A percentile compares a stretch with the other conserved stretches of the same genome.
These are phyloP conservation scores for Aspergillus udagawae DNA, from an alignment of 2,329 filamentous ascomycete genomes.

Conservation along the genomic window DNA sequence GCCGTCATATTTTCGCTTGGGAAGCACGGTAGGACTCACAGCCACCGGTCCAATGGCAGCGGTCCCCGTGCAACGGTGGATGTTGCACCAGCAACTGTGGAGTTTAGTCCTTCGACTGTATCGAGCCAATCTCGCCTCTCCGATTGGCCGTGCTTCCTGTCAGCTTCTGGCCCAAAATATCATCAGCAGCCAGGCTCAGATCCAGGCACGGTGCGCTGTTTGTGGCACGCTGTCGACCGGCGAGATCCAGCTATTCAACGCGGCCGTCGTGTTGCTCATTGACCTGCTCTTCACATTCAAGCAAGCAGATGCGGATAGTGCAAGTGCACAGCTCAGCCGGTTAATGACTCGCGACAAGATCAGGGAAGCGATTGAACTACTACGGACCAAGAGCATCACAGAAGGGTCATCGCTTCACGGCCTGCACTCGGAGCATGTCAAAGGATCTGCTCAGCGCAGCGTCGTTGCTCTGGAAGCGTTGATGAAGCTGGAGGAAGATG, in stretches of 20 bases:
- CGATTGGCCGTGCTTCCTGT: slow-evolving; percentile 2
- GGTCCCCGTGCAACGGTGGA: slow-evolving; percentile 13
- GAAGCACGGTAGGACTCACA: slow-evolving; percentile 9
- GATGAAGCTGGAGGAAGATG: background rate
- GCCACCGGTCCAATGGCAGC: slow-evolving; percentile 11
- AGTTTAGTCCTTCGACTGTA: slow-evolving; percentile 13
- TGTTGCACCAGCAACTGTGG: slow-evolving; percentile 18
- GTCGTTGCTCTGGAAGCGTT: background rate
- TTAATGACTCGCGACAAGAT: slow-evolving; percentile 8
- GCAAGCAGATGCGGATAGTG: background rate
- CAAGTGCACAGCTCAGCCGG: background rate
- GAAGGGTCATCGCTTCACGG: background rate
- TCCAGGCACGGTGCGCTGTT: slow-evolving; percentile 7
- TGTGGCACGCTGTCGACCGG: slow-evolving; percentile 7
- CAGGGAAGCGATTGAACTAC: slow-evolving; percentile 6
- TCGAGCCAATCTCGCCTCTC: slow-evolving; percentile 3
- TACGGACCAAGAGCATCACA: slow-evolving; percentile 3
- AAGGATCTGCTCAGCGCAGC: background rate
- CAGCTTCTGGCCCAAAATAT: slow-evolving; percentile 11
- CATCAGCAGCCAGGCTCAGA: slow-evolving; percentile 6
- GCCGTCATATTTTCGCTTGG: slow-evolving; percentile 11
- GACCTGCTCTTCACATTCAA: background rate
- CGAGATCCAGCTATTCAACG: slow-evolving; percentile 1
- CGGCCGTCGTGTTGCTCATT: background rate
- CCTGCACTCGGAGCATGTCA: background rate